Conservation (phyloP, 257 asterid genomes). For the Solanum verrucosum region DNA sequence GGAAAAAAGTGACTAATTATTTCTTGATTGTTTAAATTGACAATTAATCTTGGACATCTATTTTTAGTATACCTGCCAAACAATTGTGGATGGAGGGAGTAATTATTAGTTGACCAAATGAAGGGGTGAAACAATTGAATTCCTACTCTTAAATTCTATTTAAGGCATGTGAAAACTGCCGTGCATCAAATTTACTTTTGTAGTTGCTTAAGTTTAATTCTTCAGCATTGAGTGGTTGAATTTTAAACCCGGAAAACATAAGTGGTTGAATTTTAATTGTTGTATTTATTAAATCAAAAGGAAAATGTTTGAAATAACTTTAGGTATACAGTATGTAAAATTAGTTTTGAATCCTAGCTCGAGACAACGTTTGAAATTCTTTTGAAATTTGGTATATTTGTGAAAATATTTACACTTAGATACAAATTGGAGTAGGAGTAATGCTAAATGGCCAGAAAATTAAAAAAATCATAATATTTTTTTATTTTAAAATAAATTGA, state of each 20-base stretch:
- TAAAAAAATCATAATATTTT: too few species aligned
- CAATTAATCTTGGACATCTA: too few species aligned
- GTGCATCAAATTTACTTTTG: background rate
- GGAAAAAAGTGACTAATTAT: too few species aligned
- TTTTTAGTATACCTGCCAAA: too few species aligned
- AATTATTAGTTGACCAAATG: too few species aligned
- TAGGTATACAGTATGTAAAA: background rate
- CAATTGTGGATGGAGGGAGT: too few species aligned
- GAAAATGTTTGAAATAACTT: background rate
- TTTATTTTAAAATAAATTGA: too few species aligned
- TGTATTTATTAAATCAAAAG: background rate
- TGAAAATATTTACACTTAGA: background rate
- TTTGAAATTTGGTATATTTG: background rate
- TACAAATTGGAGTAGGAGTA: too few species aligned
- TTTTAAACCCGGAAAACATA: background rate
- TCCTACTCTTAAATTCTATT: background rate
- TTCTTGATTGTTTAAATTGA: too few species aligned
- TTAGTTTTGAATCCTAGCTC: background rate
- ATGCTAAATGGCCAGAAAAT: too few species aligned
- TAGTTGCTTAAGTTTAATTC: conserved; percentile 5
- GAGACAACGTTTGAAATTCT: background rate
- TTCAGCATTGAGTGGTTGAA: background rate
- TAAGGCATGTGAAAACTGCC: background rate
- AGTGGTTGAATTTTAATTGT: background rate
- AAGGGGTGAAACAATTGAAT: background rate